phyloP scores from a whole-genome alignment of 306 rosid species.

The Sicyos edulis region DNA sequence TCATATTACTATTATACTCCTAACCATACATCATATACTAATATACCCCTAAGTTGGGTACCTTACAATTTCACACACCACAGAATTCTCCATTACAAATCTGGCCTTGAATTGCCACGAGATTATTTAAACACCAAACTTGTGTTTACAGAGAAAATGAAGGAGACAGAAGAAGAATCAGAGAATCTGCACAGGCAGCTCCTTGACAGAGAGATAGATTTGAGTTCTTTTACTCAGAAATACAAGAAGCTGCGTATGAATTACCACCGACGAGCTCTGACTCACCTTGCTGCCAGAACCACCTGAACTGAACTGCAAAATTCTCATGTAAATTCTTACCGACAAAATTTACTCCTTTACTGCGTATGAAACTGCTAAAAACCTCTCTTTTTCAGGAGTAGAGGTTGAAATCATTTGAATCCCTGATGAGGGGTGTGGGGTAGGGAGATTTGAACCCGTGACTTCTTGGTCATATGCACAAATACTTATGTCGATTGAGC shows the following conservation, averaged over 20 bases:
- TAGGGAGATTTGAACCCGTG: no score
- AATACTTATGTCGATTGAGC: no score
- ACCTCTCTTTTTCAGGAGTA: background rate
- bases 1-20: no score
- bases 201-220: slow-evolving; percentile 58
- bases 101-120: background rate
- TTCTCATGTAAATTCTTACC: slow-evolving; percentile 3
- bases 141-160: slow-evolving; percentile 56
- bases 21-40: no score
- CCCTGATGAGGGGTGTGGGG: background rate
- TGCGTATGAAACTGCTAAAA: slow-evolving; percentile 1
- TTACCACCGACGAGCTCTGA: slow-evolving; percentile 67
- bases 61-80: background rate
- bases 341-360: background rate
- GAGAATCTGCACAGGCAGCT: slow-evolving; percentile 65
- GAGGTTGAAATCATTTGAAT: slow-evolving; percentile 9
- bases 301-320: slow-evolving; percentile 24
- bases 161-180: slow-evolving; percentile 74
- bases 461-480: no score
- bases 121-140: background rate
- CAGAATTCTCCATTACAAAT: background rate
- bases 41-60: no score
- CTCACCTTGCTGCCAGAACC: slow-evolving; percentile 76
- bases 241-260: slow-evolving; percentile 71
- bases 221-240: slow-evolving; percentile 54